phyloP scores from a whole-genome alignment of 352 stramenopile species.

The Phytophthora litchii region DNA sequence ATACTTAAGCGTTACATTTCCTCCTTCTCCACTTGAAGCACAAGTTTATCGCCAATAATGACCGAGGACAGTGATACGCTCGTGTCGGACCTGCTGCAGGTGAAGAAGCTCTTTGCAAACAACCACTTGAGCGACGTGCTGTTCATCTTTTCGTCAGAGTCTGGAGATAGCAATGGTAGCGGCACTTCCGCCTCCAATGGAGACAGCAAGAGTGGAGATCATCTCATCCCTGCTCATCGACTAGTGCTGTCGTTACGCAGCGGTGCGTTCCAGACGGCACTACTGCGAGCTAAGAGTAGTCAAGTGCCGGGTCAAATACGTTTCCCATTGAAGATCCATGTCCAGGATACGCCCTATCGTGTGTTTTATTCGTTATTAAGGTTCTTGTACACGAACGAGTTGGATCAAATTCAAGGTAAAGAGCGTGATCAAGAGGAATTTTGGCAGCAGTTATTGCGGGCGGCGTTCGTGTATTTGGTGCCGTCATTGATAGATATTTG shows the following conservation, averaged over 20 bases:
- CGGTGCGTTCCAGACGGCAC: slow-evolving; percentile 67
- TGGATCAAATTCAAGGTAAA: slow-evolving; percentile 16
- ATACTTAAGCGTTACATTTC: slow-evolving; percentile 1
- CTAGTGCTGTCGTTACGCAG: slow-evolving; percentile 77
- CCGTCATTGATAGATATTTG: slow-evolving; percentile 72
- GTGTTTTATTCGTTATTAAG: slow-evolving; percentile 73
- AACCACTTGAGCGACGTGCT: slow-evolving; percentile 82
- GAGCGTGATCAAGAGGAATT: slow-evolving; percentile 45
- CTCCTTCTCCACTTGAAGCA: slow-evolving; percentile 25
- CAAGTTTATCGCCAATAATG: slow-evolving; percentile 11
- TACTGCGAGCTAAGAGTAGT: slow-evolving; percentile 72
- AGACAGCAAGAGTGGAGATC: slow-evolving; percentile 26
- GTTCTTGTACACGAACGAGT: slow-evolving; percentile 84
- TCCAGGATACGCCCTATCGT: slow-evolving; percentile 79
- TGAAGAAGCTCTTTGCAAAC: slow-evolving; percentile 68
- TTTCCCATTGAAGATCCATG: slow-evolving; percentile 82
- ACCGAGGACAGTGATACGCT: slow-evolving; percentile 32
- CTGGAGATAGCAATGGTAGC: background rate
- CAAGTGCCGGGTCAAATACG: slow-evolving; percentile 69
- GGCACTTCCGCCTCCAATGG: background rate
- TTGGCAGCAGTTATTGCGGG: slow-evolving; percentile 71
- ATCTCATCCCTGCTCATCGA: slow-evolving; percentile 77
- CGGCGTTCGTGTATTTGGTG: slow-evolving; percentile 75
- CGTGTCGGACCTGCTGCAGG: slow-evolving; percentile 54
- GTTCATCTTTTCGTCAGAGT: slow-evolving; percentile 71